These are phyloP conservation scores for Fusarium sambucinum DNA, from an alignment of 2,329 filamentous ascomycete species.

Conservation along the genomic window DNA sequence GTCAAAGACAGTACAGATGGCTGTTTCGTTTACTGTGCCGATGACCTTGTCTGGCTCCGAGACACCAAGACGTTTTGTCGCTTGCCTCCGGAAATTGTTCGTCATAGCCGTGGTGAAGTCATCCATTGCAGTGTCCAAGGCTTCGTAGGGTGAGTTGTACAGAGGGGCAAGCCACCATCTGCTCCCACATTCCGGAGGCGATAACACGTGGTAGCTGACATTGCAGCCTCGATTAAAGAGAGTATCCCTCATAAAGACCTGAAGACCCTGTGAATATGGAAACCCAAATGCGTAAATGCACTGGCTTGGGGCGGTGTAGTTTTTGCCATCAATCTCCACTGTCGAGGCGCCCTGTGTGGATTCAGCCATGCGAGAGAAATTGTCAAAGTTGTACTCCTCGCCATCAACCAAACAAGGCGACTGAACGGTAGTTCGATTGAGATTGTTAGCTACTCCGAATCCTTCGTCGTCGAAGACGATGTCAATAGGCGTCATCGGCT, in stretches of 20 bases:
- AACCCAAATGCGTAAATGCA: background rate
- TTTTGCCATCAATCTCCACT: background rate
- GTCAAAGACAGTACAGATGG: slow-evolving; percentile 11
- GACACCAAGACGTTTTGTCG: accelerated
- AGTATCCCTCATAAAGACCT: background rate
- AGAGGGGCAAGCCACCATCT: slow-evolving; percentile 4
- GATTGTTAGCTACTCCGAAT: background rate
- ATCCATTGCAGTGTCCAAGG: background rate
- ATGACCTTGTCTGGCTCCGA: background rate
- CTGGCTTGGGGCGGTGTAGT: background rate
- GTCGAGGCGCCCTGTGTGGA: background rate
- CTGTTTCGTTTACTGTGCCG: background rate
- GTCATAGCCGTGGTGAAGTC: background rate
- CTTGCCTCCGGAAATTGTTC: slow-evolving; percentile 5
- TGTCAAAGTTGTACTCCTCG: background rate
- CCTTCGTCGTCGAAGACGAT: too few relatives aligned
- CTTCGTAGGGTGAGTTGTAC: background rate
- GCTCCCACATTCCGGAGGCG: background rate
- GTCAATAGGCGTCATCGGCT: background rate
- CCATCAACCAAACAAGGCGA: background rate
- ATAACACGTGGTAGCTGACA: accelerated
- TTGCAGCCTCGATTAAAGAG: background rate
- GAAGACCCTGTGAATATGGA: background rate
- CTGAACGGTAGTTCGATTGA: background rate
- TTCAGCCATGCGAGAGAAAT: background rate